Conservation (phyloP, 805 yeast genomes). For the Sungouiella thailandica region DNA sequence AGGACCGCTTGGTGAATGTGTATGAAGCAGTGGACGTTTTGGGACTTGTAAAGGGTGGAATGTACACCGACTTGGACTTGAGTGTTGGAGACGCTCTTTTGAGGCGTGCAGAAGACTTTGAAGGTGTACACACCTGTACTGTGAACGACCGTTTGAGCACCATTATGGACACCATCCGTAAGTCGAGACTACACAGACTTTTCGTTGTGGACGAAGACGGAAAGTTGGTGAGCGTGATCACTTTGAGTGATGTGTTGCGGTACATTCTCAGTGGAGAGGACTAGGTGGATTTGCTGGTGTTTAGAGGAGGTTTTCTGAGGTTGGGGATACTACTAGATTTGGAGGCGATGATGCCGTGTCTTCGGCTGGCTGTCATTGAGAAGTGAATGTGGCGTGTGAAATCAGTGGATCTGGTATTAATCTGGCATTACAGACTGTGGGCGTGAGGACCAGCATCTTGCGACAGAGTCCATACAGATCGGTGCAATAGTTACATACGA, state of each 20-base stretch:
- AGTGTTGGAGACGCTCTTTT: conserved; percentile 94
- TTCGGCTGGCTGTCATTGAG: too few species aligned
- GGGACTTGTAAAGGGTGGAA: conserved; percentile 89
- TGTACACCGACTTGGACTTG: conserved; percentile 82
- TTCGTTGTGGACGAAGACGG: conserved; percentile 88
- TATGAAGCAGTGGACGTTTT: conserved; percentile 95
- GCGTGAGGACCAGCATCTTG: too few species aligned
- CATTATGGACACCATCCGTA: conserved; percentile 87
- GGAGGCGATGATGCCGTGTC: too few species aligned
- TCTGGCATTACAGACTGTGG: too few species aligned
- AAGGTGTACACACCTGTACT: conserved; percentile 96
- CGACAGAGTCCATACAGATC: too few species aligned
- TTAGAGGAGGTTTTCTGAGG: too few species aligned
- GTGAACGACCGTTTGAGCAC: conserved; percentile 80
- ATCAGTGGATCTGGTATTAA: too few species aligned
- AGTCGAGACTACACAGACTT: conserved; percentile 84
- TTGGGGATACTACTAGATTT: too few species aligned
- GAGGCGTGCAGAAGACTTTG: conserved; percentile 92
- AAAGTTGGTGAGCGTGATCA: conserved; percentile 73
- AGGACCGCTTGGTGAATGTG: conserved; percentile 66
- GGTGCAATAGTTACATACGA: too few species aligned
- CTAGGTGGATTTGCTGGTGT: conserved; percentile 12
- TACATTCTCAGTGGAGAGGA: conserved; percentile 69
- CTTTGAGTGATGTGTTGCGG: conserved; percentile 84
- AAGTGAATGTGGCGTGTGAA: too few species aligned